Conservation (phyloP, 257 asterid species). For the Nicotiana otophora region DNA sequence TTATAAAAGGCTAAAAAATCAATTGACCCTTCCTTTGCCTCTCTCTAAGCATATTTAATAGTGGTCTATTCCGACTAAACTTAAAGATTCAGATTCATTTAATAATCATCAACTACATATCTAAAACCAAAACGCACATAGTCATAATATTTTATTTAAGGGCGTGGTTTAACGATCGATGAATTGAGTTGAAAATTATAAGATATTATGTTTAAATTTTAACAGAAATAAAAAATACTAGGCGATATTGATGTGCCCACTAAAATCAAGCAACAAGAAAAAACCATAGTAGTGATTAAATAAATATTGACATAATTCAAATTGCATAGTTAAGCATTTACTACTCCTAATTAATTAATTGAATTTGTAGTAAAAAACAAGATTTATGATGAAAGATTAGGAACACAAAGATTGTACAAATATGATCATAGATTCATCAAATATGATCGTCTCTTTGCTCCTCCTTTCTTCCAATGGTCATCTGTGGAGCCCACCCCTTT, state of each 20-base stretch:
- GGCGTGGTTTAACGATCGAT: no score
- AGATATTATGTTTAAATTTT: no score
- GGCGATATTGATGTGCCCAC: no score
- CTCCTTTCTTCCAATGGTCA: slow-evolving; percentile 5
- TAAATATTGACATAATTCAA: no score
- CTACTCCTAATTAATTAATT: no score
- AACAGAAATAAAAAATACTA: no score
- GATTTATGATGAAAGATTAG: not conserved
- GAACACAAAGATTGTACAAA: slow-evolving; percentile 5
- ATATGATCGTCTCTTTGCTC: not conserved
- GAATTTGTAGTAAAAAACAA: not conserved
- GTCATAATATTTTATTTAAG: not conserved
- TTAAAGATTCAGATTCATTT: not conserved
- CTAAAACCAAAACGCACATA: not conserved
- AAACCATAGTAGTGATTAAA: no score
- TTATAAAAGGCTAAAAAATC: no score
- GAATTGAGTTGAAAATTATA: no score
- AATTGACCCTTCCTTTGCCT: not conserved
- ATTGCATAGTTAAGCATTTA: no score
- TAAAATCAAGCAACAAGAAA: no score
- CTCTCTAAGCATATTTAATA: not conserved
- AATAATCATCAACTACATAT: not conserved
- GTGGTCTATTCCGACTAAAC: not conserved
- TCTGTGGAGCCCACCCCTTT: not conserved
- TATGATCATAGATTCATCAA: slow-evolving; percentile 4